Evolutionary conservation across 192 early-diverging fungal species (phyloP).

Genomic region (Irineochytrium annulatum): DNA sequence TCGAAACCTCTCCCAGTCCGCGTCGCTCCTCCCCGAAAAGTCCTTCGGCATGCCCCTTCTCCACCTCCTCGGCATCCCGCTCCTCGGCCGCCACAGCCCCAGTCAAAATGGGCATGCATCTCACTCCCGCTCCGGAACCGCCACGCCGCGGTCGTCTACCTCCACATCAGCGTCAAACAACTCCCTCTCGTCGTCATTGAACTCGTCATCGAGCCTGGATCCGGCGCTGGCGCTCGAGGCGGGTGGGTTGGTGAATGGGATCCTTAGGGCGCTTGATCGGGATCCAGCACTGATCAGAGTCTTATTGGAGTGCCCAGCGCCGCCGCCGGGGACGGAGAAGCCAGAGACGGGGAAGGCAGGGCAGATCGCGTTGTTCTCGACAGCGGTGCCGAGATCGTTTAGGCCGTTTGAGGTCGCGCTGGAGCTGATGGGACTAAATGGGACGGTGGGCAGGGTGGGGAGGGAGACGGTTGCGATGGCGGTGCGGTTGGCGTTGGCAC

Average conservation of each 20-base stretch:
- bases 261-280: too few relatives aligned
- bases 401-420: not conserved
- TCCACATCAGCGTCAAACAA: too few relatives aligned
- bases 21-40: not conserved
- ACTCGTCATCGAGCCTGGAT: too few relatives aligned
- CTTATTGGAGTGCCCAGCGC: not conserved
- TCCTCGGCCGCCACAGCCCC: too few relatives aligned
- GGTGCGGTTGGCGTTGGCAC: not conserved
- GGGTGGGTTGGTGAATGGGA: too few relatives aligned
- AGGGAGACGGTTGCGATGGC: constrained; percentile 2
- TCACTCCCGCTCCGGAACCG: too few relatives aligned
- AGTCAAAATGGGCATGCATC: too few relatives aligned
- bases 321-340: not conserved
- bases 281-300: not conserved
- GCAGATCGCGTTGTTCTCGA: not conserved
- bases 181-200: too few relatives aligned
- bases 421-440: not conserved
- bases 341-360: not conserved
- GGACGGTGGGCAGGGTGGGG: not conserved
- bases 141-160: too few relatives aligned
- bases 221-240: too few relatives aligned
- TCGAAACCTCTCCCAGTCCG: constrained; percentile 1
- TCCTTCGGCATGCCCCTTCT: not conserved
- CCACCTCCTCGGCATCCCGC: not conserved
- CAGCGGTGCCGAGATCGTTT: not conserved